These are phyloP conservation scores for Asterella californica DNA, from an alignment of 225 moss, liverwort and hornwort genomes.

Conservation along the genomic window DNA sequence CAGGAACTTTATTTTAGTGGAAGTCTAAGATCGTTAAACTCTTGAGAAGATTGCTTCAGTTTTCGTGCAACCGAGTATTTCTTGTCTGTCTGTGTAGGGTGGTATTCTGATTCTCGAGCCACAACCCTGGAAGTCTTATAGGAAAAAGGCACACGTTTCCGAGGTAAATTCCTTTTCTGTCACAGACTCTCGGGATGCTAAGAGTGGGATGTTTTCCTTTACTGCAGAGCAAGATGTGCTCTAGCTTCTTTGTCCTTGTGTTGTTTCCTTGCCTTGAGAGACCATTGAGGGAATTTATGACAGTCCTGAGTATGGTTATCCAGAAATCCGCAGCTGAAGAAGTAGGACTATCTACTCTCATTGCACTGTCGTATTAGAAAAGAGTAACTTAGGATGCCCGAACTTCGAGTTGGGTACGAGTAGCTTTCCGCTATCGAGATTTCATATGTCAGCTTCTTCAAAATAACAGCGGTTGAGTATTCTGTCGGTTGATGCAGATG, in stretches of 20 bases:
- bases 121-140: constrained; percentile 92
- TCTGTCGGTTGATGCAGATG: constrained; percentile 37
- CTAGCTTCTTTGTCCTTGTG: background rate
- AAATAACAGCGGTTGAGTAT: background rate
- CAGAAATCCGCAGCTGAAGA: no score
- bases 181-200: background rate
- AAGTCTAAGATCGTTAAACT: background rate
- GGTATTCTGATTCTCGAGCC: constrained; percentile 86
- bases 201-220: no score
- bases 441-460: background rate
- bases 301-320: no score
- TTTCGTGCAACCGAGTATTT: background rate
- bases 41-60: background rate
- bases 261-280: background rate
- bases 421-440: background rate
- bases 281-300: background rate
- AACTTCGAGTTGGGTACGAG: background rate
- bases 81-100: constrained; percentile 43
- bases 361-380: background rate
- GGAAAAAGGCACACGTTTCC: constrained; percentile 57
- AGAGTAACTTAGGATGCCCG: background rate
- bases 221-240: no score
- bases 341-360: no score
- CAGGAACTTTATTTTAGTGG: background rate
- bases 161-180: constrained; percentile 46